Evolutionary conservation across 1,139 yeast species (phyloP).

Genomic region (Pichia sp.): DNA sequence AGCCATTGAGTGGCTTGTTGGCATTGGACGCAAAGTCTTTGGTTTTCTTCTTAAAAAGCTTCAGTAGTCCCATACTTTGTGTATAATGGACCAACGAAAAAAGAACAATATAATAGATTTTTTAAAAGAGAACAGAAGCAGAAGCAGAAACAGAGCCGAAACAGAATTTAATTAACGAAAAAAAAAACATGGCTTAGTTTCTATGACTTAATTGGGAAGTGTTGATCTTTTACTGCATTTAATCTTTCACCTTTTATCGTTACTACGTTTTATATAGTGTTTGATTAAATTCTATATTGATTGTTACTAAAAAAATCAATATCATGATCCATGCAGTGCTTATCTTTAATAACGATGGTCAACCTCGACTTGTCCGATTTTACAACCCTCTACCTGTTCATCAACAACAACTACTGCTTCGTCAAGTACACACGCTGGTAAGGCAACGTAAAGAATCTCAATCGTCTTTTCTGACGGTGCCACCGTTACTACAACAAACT

Average conservation of each 20-base stretch:
- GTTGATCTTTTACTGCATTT: too few species aligned
- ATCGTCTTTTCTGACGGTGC: slow-evolving; percentile 78
- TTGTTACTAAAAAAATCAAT: too few species aligned
- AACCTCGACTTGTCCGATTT: slow-evolving; percentile 85
- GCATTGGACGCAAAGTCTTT: not conserved
- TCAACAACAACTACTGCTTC: slow-evolving; percentile 65
- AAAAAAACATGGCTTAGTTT: too few species aligned
- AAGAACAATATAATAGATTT: too few species aligned
- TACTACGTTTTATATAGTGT: not conserved
- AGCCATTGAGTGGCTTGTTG: not conserved
- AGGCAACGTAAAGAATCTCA: slow-evolving; percentile 63
- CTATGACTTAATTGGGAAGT: too few species aligned
- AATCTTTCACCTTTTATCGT: too few species aligned
- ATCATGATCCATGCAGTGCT: slow-evolving; percentile 39
- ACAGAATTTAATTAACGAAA: too few species aligned
- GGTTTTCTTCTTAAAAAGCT: slow-evolving; percentile 17
- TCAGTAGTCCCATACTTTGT: slow-evolving; percentile 19
- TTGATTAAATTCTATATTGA: not conserved
- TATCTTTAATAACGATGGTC: slow-evolving; percentile 44
- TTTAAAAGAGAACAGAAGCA: not conserved
- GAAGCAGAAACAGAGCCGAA: too few species aligned
- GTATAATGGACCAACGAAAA: too few species aligned
- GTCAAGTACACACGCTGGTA: slow-evolving; percentile 69
- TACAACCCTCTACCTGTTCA: slow-evolving; percentile 84
- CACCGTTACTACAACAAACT: slow-evolving; percentile 44